Evolutionary conservation across 805 yeast species (phyloP), one percentile per base, ranked within the genome.

Genomic region (Kluyveromyces aestuarii): DNA sequence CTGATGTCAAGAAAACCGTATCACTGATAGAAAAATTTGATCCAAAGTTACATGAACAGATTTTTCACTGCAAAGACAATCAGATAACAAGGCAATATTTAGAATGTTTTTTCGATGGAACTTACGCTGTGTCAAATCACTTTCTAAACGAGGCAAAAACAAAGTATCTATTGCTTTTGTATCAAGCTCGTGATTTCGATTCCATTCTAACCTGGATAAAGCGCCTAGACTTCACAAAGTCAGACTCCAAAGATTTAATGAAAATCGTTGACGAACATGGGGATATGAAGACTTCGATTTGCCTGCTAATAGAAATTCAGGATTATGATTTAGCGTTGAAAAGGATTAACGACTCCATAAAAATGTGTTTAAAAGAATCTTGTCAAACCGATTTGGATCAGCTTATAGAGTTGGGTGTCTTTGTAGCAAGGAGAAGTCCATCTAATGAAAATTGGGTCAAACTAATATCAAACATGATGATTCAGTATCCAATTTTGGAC

Each of bases 381-480:
- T 38, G 42, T 2, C 25, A 45, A 9, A 42, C 39, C 1, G 35
- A 42, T 0, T 38, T 55, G 37, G 47, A 45, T 30, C 44, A 40
- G 6, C 55, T 47, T 45, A 37, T 53, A 35, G 51, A 40, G 14
- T 40, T 49, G n/a, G 61, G 56, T 6, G 47, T 59, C 7, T 50
- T 48, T 37, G 33, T 50, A 1, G 48, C 50, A 35, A 39, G 40
- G 16, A 30, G 37, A 16, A 30, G 45, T 30, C n/a, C 35, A 27
- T 14, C 39, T 19, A 45, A 52, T 33, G 40, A 35, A 6, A 55
- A 58, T 37, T 64, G 68, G 67, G 47, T 58, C 3, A 50, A 52
- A 19, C 38, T 63, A 1, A 49, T 62, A 2, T 54, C 61, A 11
- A 54, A 53, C 40, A 44, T 63, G 21, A 47, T 62, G 36, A 49